A percentile compares a stretch with the other conserved stretches of the same genome.
Conservation (phyloP, 768 basidiomycete genomes). For the Suillus plorans region DNA sequence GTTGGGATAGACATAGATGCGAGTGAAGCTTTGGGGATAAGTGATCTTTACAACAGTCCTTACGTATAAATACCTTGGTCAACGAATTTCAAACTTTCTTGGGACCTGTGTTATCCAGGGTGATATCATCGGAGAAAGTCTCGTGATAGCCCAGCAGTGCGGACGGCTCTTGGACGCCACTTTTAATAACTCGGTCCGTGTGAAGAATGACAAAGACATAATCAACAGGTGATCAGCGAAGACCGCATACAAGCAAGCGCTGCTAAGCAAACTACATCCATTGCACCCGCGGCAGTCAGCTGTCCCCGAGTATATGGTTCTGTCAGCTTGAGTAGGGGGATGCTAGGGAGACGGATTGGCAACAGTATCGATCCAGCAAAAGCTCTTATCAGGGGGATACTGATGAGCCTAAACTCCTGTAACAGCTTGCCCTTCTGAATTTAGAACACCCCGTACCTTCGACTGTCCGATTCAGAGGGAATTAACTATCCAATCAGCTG, state of each 20-base stretch:
- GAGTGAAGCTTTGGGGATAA: not conserved
- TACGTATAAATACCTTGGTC: not conserved
- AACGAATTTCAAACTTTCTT: not conserved
- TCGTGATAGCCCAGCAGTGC: no score
- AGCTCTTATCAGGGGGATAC: not conserved
- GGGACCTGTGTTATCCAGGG: no score
- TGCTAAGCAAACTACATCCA: not conserved
- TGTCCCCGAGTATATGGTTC: no score
- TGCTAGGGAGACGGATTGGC: not conserved
- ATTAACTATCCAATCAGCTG: not conserved
- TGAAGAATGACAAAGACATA: not conserved
- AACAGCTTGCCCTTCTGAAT: not conserved
- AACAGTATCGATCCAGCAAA: not conserved
- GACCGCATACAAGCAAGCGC: not conserved
- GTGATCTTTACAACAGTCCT: not conserved
- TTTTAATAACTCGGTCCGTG: not conserved
- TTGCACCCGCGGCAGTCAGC: not conserved
- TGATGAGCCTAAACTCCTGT: not conserved
- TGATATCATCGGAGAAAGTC: not conserved
- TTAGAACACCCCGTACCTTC: not conserved
- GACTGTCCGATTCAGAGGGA: not conserved
- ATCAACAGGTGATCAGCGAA: not conserved
- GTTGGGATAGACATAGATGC: slow-evolving; percentile 16
- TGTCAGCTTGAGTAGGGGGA: not conserved
- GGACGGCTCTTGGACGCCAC: no score